Conservation (phyloP, 2,329 filamentous ascomycete genomes). For the Sphaerulina musiva region DNA sequence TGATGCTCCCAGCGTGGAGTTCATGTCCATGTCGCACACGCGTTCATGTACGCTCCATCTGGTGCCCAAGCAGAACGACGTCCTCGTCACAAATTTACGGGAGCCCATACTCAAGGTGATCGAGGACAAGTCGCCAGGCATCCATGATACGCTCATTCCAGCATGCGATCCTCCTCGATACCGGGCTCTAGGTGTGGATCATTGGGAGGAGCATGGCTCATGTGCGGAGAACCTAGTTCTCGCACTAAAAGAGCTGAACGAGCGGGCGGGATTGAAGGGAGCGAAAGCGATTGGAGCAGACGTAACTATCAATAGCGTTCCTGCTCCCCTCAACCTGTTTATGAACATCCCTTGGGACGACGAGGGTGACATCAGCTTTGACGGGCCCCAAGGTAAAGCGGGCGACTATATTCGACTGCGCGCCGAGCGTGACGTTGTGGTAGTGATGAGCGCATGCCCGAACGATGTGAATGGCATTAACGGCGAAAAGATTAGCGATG, state of each 20-base stretch:
- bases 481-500: slow-evolving; percentile 38
- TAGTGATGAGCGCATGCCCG: slow-evolving; percentile 45
- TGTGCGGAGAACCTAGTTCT: slow-evolving; percentile 47
- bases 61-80: slow-evolving; percentile 37
- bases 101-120: slow-evolving; percentile 43
- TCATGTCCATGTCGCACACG: slow-evolving; percentile 43
- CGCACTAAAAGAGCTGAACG: slow-evolving; percentile 44
- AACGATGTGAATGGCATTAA: slow-evolving; percentile 43
- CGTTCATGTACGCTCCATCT: slow-evolving; percentile 39
- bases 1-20: slow-evolving; percentile 40
- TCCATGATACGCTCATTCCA: slow-evolving; percentile 44
- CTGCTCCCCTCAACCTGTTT: slow-evolving; percentile 44
- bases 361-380: slow-evolving; percentile 38
- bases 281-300: slow-evolving; percentile 43
- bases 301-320: slow-evolving; percentile 44
- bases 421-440: slow-evolving; percentile 42
- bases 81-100: slow-evolving; percentile 42
- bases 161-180: slow-evolving; percentile 44
- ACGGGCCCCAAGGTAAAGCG: slow-evolving; percentile 35
- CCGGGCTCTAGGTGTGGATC: slow-evolving; percentile 37
- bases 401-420: slow-evolving; percentile 42
- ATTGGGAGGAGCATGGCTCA: slow-evolving; percentile 42
- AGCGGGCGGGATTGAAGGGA: slow-evolving; percentile 42
- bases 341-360: slow-evolving; percentile 44
- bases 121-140: slow-evolving; percentile 41